Conservation (phyloP, 139 green algal species). For the Microglena sp. region DNA sequence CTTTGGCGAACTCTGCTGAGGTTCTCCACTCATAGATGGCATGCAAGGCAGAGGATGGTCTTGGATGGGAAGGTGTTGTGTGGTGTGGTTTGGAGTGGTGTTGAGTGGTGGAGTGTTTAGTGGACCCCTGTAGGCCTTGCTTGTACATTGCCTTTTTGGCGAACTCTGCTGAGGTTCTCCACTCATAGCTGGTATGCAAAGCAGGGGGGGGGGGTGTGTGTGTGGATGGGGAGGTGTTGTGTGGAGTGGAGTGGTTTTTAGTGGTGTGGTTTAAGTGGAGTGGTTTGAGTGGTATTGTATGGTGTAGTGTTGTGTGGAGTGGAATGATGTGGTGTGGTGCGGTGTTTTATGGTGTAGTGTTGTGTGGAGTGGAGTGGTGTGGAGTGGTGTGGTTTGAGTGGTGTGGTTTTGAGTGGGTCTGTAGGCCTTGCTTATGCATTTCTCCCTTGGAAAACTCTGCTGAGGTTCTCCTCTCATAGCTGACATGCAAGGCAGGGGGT, state of each 20-base stretch:
- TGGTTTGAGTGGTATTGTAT: no score
- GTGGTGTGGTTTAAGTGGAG: no score
- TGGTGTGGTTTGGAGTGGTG: no score
- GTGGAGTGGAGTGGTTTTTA: no score
- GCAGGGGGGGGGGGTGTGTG: no score
- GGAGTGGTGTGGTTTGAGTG: no score
- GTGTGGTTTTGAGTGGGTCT: conserved; percentile 18
- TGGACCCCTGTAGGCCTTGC: conserved; percentile 12
- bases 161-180: conserved; percentile 63
- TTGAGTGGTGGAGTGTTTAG: conserved; percentile 28
- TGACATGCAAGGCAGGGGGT: conserved; percentile 9
- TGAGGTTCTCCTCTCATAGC: conserved; percentile 49
- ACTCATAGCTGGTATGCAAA: conserved; percentile 37
- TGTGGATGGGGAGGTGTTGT: background rate
- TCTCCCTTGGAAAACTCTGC: conserved; percentile 75
- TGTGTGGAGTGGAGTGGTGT: no score
- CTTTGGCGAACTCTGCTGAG: conserved; percentile 70
- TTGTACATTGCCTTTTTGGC: conserved; percentile 64
- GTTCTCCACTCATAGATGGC: conserved; percentile 51
- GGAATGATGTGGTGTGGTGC: no score
- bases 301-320: background rate
- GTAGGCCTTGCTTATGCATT: conserved; percentile 34
- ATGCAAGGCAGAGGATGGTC: no score
- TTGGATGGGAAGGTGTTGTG: no score
- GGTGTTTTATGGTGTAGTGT: no score